Evolutionary conservation across 495 filamentous ascomycete genomes (phyloP).

Genomic region (Pseudoneurospora amorphoporcata): DNA sequence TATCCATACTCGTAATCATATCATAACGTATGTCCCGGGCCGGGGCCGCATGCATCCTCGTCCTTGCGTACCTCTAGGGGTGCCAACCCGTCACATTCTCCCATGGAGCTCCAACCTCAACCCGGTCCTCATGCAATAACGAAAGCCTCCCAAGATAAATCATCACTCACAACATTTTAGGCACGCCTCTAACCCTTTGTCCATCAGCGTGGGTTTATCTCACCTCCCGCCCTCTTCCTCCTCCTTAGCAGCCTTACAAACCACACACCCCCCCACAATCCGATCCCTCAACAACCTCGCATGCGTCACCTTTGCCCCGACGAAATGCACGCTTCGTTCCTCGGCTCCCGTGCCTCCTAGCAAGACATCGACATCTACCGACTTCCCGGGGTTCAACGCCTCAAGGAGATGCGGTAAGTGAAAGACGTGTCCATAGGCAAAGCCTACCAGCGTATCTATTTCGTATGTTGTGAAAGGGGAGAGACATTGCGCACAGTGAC

Average conservation of each 20-base stretch:
- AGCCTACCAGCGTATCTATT: constrained; percentile 72
- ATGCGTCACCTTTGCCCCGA: constrained; percentile 87
- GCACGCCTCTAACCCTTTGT: too few species aligned
- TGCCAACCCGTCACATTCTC: too few species aligned
- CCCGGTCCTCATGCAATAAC: too few species aligned
- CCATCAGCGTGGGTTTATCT: too few species aligned
- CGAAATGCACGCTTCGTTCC: constrained; percentile 30
- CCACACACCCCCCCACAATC: constrained; percentile 60
- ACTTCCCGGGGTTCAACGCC: constrained; percentile 32
- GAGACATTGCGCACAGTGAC: constrained; percentile 55
- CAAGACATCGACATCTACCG: constrained; percentile 15
- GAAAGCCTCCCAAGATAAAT: too few species aligned
- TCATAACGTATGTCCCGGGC: too few species aligned
- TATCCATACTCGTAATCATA: too few species aligned
- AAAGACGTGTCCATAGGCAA: constrained; percentile 86
- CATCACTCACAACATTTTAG: too few species aligned
- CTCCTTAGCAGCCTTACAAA: constrained; percentile 34
- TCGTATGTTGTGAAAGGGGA: constrained; percentile 51
- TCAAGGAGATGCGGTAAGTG: constrained; percentile 71
- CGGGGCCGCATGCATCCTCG: too few species aligned
- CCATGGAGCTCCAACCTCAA: too few species aligned
- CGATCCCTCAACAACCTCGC: constrained; percentile 66
- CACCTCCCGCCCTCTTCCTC: too few species aligned
- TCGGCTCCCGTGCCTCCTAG: constrained; percentile 25
- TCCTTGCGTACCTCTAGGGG: too few species aligned